These are phyloP conservation scores for Backusella parvicylindrica DNA, from an alignment of 192 early-diverging fungal species.

Conservation along the genomic window DNA sequence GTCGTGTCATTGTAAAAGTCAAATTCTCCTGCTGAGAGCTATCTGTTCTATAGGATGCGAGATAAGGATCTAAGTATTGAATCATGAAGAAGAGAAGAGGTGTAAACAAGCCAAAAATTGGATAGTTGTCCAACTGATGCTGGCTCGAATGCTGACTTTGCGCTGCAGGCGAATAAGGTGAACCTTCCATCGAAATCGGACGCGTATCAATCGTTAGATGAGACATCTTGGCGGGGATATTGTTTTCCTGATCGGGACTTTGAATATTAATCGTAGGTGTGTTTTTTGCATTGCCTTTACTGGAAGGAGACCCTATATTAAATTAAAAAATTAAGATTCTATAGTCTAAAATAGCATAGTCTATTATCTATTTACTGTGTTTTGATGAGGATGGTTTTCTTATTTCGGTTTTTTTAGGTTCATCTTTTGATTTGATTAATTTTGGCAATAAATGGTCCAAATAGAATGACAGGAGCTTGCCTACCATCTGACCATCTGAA, in stretches of 20 bases:
- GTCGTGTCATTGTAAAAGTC: background rate
- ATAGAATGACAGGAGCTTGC: slow-evolving; percentile 40
- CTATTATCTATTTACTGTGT: background rate
- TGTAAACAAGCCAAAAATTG: slow-evolving; percentile 46
- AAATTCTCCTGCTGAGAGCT: background rate
- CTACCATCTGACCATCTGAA: slow-evolving; percentile 33
- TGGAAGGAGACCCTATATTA: background rate
- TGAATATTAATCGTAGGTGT: slow-evolving; percentile 36
- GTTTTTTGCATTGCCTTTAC: background rate
- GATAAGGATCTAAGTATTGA: slow-evolving; percentile 41
- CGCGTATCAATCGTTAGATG: slow-evolving; percentile 30
- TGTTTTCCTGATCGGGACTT: slow-evolving; percentile 16
- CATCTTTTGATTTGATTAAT: slow-evolving; percentile 26
- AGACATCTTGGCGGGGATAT: background rate
- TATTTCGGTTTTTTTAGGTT: background rate
- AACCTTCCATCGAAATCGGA: background rate
- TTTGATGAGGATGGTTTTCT: background rate
- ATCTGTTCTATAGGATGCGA: slow-evolving; percentile 11
- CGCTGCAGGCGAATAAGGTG: slow-evolving; percentile 28
- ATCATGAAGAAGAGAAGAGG: slow-evolving; percentile 45
- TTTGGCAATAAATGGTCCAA: slow-evolving; percentile 47
- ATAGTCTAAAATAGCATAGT: too few species aligned
- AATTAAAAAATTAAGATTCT: background rate
- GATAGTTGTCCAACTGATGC: slow-evolving; percentile 34
- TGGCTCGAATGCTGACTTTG: slow-evolving; percentile 28